These are phyloP conservation scores for Glycine latifolia DNA, from an alignment of 306 rosid genomes.

Conservation along the genomic window DNA sequence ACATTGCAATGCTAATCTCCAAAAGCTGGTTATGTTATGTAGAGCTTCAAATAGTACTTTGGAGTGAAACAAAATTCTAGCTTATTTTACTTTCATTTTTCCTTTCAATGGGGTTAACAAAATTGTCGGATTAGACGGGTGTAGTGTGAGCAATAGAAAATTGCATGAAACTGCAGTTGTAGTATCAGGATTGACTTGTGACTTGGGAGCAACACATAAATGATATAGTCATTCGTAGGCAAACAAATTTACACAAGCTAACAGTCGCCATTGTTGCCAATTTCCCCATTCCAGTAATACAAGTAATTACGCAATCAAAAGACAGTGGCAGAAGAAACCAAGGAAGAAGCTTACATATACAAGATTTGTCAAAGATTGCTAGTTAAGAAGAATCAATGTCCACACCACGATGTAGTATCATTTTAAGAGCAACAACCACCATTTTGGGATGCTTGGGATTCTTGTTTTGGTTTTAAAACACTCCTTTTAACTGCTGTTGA, in stretches of 20 bases:
- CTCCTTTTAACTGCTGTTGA: conserved; percentile 77
- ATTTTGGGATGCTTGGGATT: conserved; percentile 59
- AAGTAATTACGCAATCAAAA: conserved; percentile 48
- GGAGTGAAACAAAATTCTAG: neutral
- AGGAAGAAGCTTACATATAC: conserved; percentile 63
- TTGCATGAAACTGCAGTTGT: conserved; percentile 39
- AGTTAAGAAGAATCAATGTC: conserved; percentile 42
- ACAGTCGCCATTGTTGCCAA: conserved; percentile 47
- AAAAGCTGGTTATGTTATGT: neutral
- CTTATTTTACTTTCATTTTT: neutral
- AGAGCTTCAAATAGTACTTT: conserved; percentile 12
- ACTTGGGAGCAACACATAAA: conserved; percentile 42
- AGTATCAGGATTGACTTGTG: conserved; percentile 6
- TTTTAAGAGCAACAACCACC: conserved; percentile 74
- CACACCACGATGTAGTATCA: conserved; percentile 3
- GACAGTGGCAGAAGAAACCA: conserved; percentile 46
- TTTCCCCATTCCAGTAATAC: conserved; percentile 46
- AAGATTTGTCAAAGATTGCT: conserved; percentile 53
- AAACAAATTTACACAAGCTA: conserved; percentile 69
- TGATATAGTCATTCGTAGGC: conserved; percentile 43
- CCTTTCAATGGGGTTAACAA: neutral
- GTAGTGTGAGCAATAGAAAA: neutral
- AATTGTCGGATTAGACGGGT: conserved; percentile 16
- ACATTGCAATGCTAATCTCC: conserved; percentile 13
- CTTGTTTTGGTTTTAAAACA: conserved; percentile 76